Evolutionary conservation across 2,329 filamentous ascomycete species (phyloP).

Genomic region (Ilyonectria sp.): DNA sequence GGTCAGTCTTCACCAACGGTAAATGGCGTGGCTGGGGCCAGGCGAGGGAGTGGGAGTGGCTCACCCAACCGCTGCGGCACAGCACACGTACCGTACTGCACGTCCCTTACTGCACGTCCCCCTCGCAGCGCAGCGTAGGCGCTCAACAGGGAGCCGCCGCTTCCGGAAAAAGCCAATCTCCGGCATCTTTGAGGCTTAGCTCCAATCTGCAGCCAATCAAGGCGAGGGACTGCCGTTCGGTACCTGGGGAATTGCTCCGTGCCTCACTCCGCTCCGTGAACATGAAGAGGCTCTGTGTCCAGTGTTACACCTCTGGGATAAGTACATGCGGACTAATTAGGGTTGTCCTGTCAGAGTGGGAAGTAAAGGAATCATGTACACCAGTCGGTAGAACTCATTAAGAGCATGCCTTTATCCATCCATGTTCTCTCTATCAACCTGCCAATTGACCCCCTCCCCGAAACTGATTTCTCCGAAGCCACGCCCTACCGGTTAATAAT

Average conservation of each 20-base stretch:
- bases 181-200: constrained; percentile 20
- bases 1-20: constrained; percentile 48
- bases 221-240: not conserved
- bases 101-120: not conserved
- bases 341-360: not conserved
- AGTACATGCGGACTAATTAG: not conserved
- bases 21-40: constrained; percentile 59
- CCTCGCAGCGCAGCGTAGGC: not conserved
- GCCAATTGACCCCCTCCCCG: not conserved
- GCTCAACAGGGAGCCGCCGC: not conserved
- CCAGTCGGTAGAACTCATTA: not conserved
- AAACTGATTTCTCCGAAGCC: not conserved
- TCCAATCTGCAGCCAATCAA: constrained; percentile 10
- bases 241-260: constrained; percentile 4
- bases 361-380: not conserved
- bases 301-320: not conserved
- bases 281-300: not conserved
- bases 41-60: constrained; percentile 27
- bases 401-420: not conserved
- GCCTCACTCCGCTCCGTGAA: not conserved
- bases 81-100: not conserved
- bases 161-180: constrained; percentile 27
- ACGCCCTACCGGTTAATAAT: not conserved
- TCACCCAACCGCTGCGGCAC: constrained; percentile 21
- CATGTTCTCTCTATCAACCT: not conserved